Evolutionary conservation across 345 rosid species (phyloP).

Genomic region (Nasturtium officinale): DNA sequence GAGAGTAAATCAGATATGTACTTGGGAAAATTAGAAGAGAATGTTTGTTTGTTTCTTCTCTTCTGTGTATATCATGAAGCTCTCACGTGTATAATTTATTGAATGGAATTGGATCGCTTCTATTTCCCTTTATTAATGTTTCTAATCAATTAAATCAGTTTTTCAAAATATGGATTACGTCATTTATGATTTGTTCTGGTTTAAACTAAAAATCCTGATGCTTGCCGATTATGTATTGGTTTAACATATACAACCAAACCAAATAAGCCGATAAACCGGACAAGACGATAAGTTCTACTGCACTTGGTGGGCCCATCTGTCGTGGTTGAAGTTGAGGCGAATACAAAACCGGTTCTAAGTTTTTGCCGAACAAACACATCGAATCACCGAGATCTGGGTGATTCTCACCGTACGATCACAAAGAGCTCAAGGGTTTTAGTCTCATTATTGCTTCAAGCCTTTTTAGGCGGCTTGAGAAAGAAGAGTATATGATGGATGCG

Average conservation of each 20-base stretch:
- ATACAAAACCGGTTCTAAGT: slow-evolving; percentile 13
- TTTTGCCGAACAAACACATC: neutral
- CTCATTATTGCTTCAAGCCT: too few relatives aligned
- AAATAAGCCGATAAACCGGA: too few relatives aligned
- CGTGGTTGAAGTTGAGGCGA: neutral
- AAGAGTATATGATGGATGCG: slow-evolving; percentile 50
- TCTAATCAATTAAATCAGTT: neutral
- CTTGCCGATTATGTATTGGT: neutral
- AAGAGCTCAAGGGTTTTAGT: slow-evolving; percentile 1
- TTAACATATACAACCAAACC: too few relatives aligned
- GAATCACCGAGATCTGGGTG: neutral
- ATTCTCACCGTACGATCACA: neutral
- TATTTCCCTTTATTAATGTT: neutral
- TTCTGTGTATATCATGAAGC: neutral
- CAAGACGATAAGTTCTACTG: neutral
- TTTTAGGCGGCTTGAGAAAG: too few relatives aligned
- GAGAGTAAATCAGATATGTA: slow-evolving; percentile 28
- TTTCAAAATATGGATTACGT: too few relatives aligned
- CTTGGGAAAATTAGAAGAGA: slow-evolving; percentile 14
- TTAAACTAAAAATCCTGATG: neutral
- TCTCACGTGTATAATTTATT: slow-evolving; percentile 13
- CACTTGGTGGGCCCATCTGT: neutral
- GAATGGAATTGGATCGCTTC: neutral
- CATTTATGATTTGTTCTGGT: neutral
- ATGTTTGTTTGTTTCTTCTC: slow-evolving; percentile 31